Evolutionary conservation across 139 green algal genomes (phyloP), one percentile per base, ranked within the genome.

Genomic region (Nannochloris sp.): DNA sequence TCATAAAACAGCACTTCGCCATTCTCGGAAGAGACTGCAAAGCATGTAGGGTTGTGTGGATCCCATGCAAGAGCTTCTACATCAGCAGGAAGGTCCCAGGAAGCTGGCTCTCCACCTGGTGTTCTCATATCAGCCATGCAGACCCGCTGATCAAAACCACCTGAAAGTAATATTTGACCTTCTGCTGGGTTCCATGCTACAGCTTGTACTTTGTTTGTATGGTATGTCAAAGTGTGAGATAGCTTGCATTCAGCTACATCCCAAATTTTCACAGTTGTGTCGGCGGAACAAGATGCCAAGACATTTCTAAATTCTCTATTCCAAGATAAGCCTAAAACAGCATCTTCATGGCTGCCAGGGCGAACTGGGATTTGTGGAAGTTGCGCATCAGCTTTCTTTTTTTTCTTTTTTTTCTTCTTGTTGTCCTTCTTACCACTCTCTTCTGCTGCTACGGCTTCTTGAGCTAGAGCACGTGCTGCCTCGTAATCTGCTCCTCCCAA

Each of bases 111-210:
- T 6, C 48, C 61, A 19, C 67, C 61, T 1, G 83, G 78, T 14
- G 47, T 42, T 1, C 89, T 78, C 54, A 92, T 78, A 61, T 93
- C 62, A 60, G 96, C 86, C 76, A 98, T 48, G 61, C 67, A 84
- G 1, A 84, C 81, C 0, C 60, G 72, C 13, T 78, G 60, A 77
- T 98, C 93, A 70, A 95, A 99, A 10, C 75, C 79, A 8, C 89
- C 93, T 2, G 78, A 90, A 23, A 97, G 80, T 72, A 99, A 76
- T 53, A 96, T 87, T 0, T 83, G 75, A 6, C 81, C 64, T 72
- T 98, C 87, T 2, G 68, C 73, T 0, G 90, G 88, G 74, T 96
- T 97, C 93, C 93, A 99, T 1, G 79, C 80, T 60, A 98, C 87
- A 15, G 90, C 81, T 72, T 99, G 93, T 42, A 97, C 91, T 80